Evolutionary conservation across 1,139 yeast genomes (phyloP).

Genomic region (Pneumocystis carinii): DNA sequence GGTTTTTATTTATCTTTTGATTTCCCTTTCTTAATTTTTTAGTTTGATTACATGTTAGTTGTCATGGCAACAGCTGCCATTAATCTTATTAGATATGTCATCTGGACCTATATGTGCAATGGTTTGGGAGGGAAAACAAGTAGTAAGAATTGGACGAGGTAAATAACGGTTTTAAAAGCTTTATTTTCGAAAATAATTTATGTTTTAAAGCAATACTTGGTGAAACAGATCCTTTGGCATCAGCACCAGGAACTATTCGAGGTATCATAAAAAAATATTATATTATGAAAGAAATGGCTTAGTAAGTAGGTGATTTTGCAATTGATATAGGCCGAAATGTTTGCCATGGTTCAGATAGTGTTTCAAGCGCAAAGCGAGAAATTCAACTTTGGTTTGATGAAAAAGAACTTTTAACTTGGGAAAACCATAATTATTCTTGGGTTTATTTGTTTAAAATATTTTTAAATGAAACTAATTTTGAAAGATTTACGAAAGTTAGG

Average conservation of each 20-base stretch:
- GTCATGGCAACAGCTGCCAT: slow-evolving; percentile 3
- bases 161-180: neutral
- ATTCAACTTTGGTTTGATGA: slow-evolving; percentile 95
- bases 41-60: neutral
- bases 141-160: slow-evolving; percentile 92
- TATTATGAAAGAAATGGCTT: neutral
- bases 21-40: neutral
- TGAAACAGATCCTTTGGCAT: slow-evolving; percentile 95
- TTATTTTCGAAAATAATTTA: neutral
- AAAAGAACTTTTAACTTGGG: slow-evolving; percentile 76
- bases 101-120: slow-evolving; percentile 98
- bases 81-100: slow-evolving; percentile 75
- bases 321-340: slow-evolving; percentile 98
- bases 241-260: slow-evolving; percentile 99
- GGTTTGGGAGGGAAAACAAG: slow-evolving; percentile 99
- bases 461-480: too few relatives aligned
- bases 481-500: too few relatives aligned
- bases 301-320: slow-evolving; percentile 32
- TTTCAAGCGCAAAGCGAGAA: slow-evolving; percentile 93
- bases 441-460: neutral
- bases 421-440: neutral
- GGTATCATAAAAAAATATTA: slow-evolving; percentile 47
- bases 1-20: slow-evolving; percentile 14
- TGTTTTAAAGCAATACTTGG: slow-evolving; percentile 52
- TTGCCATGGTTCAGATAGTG: slow-evolving; percentile 98